Percentiles rank a stretch among this genome's conserved stretches.
Evolutionary conservation across 169 alveolate species (phyloP).

Genomic region (Cryptosporidium parvum): DNA sequence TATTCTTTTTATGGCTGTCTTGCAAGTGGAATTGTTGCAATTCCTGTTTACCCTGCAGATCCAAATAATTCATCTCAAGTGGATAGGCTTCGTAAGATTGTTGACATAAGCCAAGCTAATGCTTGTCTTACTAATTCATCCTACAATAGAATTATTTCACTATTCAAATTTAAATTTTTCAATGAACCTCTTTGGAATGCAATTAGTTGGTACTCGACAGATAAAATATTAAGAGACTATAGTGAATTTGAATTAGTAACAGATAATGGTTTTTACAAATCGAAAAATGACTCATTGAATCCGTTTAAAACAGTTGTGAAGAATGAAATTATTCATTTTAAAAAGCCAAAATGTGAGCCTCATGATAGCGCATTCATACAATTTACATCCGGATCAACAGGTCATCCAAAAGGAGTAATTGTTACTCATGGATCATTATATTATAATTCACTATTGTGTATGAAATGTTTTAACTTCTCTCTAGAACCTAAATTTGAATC

Average conservation of each 20-base stretch:
- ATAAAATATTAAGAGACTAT: slow-evolving; percentile 42
- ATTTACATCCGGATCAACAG: slow-evolving; percentile 84
- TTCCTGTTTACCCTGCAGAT: slow-evolving; percentile 80
- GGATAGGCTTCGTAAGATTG: slow-evolving; percentile 58
- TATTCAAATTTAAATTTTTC: slow-evolving; percentile 54
- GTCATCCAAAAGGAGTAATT: slow-evolving; percentile 82
- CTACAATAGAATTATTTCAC: slow-evolving; percentile 54
- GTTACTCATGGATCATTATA: slow-evolving; percentile 81
- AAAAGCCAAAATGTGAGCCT: slow-evolving; percentile 58
- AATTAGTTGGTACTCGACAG: slow-evolving; percentile 60
- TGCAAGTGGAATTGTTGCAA: slow-evolving; percentile 74
- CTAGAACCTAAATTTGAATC: slow-evolving; percentile 64
- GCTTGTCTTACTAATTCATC: slow-evolving; percentile 54
- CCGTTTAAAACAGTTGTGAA: too few species aligned
- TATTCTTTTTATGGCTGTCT: slow-evolving; percentile 77
- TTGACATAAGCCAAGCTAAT: slow-evolving; percentile 53
- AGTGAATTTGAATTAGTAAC: not conserved
- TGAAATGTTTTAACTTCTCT: slow-evolving; percentile 78
- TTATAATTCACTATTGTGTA: slow-evolving; percentile 80
- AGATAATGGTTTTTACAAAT: not conserved
- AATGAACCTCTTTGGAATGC: slow-evolving; percentile 71
- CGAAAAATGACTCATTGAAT: not conserved
- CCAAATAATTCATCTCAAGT: slow-evolving; percentile 70
- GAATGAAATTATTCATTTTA: slow-evolving; percentile 17
- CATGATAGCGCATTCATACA: slow-evolving; percentile 72